Percentiles rank a stretch among this genome's conserved stretches.
phyloP scores from a whole-genome alignment of 495 filamentous ascomycete genomes.

The Aspergillus diversus region DNA sequence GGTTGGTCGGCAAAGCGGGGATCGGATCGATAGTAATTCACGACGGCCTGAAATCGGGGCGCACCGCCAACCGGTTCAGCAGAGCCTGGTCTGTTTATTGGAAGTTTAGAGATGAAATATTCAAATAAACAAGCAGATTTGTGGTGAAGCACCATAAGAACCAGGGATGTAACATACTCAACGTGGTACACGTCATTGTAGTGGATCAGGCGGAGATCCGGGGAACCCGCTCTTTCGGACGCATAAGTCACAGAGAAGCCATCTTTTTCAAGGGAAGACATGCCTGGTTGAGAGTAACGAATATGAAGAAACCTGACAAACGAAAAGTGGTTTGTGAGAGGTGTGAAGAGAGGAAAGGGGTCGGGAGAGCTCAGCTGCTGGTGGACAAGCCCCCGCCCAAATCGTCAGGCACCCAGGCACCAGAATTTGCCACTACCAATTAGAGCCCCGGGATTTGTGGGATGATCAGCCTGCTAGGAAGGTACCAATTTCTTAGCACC shows the following conservation, averaged over 20 bases:
- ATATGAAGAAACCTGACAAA: neutral
- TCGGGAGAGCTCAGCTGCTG: constrained; percentile 4
- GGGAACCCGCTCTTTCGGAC: constrained; percentile 55
- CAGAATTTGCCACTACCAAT: constrained; percentile 29
- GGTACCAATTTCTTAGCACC: no score
- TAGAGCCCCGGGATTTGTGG: neutral
- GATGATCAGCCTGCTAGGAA: constrained; percentile 1
- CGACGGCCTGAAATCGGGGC: constrained; percentile 76
- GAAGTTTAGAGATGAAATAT: neutral
- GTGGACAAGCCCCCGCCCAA: neutral
- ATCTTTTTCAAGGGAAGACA: constrained; percentile 37
- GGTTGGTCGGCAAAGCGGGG: constrained; percentile 62
- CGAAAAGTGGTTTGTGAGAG: constrained; percentile 9
- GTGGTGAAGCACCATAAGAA: neutral
- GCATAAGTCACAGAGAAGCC: constrained; percentile 55
- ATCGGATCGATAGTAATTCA: constrained; percentile 69
- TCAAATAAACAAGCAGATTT: neutral
- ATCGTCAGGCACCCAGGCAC: constrained; percentile 34
- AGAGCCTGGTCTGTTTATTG: constrained; percentile 54
- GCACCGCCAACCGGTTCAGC: constrained; percentile 81
- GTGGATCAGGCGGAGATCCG: constrained; percentile 79
- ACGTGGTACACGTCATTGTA: constrained; percentile 95
- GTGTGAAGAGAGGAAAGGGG: constrained; percentile 4
- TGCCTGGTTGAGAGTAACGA: constrained; percentile 20
- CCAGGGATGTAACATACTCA: constrained; percentile 50